Percentiles rank a stretch among this genome's conserved stretches.
Conservation (phyloP, 768 basidiomycete species). For the Boletales sp. region DNA sequence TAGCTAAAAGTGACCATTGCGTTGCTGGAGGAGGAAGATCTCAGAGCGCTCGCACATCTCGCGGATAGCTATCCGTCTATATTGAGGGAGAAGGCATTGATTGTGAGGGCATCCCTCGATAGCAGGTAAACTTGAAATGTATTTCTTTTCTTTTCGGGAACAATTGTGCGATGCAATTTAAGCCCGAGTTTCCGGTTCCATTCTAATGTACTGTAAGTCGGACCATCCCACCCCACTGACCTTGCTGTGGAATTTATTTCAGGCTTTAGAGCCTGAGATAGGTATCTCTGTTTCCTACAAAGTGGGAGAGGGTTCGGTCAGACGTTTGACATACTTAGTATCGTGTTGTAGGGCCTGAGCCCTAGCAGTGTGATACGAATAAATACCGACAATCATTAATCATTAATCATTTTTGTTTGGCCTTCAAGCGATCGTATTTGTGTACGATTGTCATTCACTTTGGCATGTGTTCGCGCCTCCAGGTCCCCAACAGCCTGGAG, state of each 20-base stretch:
- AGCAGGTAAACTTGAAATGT: slow-evolving; percentile 18
- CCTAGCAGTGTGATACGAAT: no score
- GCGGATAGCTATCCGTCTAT: slow-evolving; percentile 84
- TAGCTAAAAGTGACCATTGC: slow-evolving; percentile 83
- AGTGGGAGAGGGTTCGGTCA: no score
- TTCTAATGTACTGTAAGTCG: no score
- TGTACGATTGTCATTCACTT: slow-evolving; percentile 9
- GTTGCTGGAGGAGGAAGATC: slow-evolving; percentile 80
- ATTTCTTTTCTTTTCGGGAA: not conserved
- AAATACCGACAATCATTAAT: no score
- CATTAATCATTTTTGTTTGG: no score
- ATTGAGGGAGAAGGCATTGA: slow-evolving; percentile 70
- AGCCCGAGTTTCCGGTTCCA: no score
- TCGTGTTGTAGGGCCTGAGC: no score
- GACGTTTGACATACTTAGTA: no score
- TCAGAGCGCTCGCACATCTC: slow-evolving; percentile 77
- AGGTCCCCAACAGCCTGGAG: slow-evolving; percentile 14
- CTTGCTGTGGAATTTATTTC: no score
- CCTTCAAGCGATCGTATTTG: not conserved
- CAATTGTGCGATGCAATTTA: not conserved
- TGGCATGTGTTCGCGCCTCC: slow-evolving; percentile 9
- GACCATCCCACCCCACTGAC: no score
- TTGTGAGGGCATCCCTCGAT: slow-evolving; percentile 25
- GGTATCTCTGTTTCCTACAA: no score
- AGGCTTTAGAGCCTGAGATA: no score